A percentile compares a stretch with the other conserved stretches of the same genome.
phyloP scores from a whole-genome alignment of 2,329 filamentous ascomycete genomes.

The Chrysoporthe deuterocubensis region DNA sequence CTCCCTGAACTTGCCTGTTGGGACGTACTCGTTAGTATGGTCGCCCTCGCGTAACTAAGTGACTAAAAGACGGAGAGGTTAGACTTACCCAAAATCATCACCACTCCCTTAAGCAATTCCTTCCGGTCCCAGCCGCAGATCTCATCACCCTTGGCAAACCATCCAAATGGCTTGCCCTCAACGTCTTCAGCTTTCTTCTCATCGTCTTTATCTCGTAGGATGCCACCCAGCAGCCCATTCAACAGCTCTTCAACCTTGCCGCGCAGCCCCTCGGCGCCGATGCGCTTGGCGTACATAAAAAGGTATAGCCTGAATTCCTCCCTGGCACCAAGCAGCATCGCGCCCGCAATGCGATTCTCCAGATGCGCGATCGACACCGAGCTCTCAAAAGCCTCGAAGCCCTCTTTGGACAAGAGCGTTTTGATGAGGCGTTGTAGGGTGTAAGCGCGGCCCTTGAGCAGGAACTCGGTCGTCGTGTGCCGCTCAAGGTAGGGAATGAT shows the following conservation, averaged over 20 bases:
- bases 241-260: conserved; percentile 93
- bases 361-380: conserved; percentile 91
- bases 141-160: conserved; percentile 69
- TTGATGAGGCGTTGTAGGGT: conserved; percentile 92
- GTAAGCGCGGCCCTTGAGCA: conserved; percentile 90
- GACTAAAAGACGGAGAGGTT: conserved; percentile 8
- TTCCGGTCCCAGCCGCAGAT: conserved; percentile 91
- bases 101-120: conserved; percentile 86
- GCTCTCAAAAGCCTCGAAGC: conserved; percentile 90
- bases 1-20: conserved; percentile 87
- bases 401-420: conserved; percentile 81
- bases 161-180: conserved; percentile 55
- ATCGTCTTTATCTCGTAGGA: conserved; percentile 58
- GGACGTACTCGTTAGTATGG: conserved; percentile 38
- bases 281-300: conserved; percentile 96
- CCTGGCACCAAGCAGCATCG: conserved; percentile 79
- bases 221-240: conserved; percentile 77
- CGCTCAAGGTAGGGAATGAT: conserved; percentile 93
- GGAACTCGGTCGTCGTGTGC: conserved; percentile 90
- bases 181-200: conserved; percentile 39
- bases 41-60: not conserved
- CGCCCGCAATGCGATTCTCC: conserved; percentile 91
- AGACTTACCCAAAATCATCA: conserved; percentile 84
- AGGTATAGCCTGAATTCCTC: conserved; percentile 95
- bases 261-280: conserved; percentile 86